Evolutionary conservation across 371 early-diverging fungal genomes (phyloP), one percentile per base, ranked within the genome.

Genomic region (Blakeslea trispora): DNA sequence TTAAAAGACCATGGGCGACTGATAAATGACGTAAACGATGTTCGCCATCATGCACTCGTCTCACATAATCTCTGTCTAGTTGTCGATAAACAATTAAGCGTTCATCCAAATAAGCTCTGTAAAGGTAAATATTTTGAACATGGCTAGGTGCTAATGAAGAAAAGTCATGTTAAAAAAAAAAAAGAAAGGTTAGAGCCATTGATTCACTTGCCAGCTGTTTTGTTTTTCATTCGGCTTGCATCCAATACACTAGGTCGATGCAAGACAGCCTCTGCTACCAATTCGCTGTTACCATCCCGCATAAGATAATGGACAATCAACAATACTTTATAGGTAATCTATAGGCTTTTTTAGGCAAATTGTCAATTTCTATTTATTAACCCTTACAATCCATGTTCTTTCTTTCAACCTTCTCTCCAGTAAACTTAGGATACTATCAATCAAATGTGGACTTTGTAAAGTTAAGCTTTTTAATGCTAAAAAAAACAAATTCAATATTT

Each of bases 271-370:
- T 84, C 87, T 55, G 88, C 74, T 11, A 92, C 83, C 7, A 79
- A 71, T 45, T 85, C 86, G 9, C 86, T 85, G 32, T 88, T 83
- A 19, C 93, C 92, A 59, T 95, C 91, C 21, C 92, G 81, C 73
- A 94, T 84, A 61, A 96, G 70, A 43, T 90, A 81, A 63, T 96
- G 96, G 8, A 92, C 68, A 28, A 94, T 76, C 44, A 91, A 78
- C 24, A 95, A 75, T 0, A 92, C 83, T 69, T 96, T 96, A 81
- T 93, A 92, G 7, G 88, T 89, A 17, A 90, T 84, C 94, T 93
- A 71, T 14, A 31, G 15, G 44, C 44, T n/a, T n/a, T n/a, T n/a
- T n/a, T n/a, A n/a, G n/a, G n/a, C n/a, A n/a, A n/a, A n/a, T n/a
- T n/a, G n/a, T n/a, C n/a, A n/a, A n/a, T n/a, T n/a, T n/a, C n/a